Evolutionary conservation across 2,329 filamentous ascomycete genomes (phyloP), one percentile per base, ranked within the genome.

Genomic region (Corinectria fuckeliana): DNA sequence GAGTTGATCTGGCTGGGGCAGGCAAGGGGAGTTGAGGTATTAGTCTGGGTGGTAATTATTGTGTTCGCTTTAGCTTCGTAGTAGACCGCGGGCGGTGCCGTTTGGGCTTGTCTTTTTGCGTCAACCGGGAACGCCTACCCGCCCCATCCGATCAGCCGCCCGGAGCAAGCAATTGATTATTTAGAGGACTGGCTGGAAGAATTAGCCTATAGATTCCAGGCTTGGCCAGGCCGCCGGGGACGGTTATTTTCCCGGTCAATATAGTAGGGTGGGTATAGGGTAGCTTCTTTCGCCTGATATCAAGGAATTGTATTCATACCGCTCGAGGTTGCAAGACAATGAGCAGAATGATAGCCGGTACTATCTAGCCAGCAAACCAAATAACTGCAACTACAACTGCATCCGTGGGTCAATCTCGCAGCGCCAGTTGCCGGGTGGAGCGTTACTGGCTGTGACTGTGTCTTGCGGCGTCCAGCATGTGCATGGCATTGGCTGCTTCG

Each of bases 31-130:
- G 44, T 39, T 38, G 49, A 51, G 38, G 42, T 52, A 41, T 50
- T 38, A 57, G 61, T 47, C 26, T 50, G 50, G 53, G 45, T 50
- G 58, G 51, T 50, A 45, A 50, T 56, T 50, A 50, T 56, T 50
- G 38, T 51, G 59, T 55, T 50, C 48, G 30, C 61, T 66, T 55
- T 63, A 63, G 56, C 50, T 52, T 50, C 54, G 34, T 49, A 57
- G 50, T 41, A 54, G 52, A 44, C 47, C 23, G 48, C 67, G 67
- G 60, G 56, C 62, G 62, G 66, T 69, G 60, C 67, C 64, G 67
- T 34, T 25, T 42, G 26, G 42, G 39, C 49, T 57, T 41, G 39
- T 52, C n/a, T 30, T 30, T 36, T 34, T n/a, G 32, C n/a, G 25
- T 26, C 25, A 34, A 34, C 47, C n/a, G 28, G 20, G 20, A 34